Percentiles rank a stretch among this genome's conserved stretches.
These are phyloP conservation scores for Pythium aquatile DNA, from an alignment of 352 stramenopile species.

Conservation along the genomic window DNA sequence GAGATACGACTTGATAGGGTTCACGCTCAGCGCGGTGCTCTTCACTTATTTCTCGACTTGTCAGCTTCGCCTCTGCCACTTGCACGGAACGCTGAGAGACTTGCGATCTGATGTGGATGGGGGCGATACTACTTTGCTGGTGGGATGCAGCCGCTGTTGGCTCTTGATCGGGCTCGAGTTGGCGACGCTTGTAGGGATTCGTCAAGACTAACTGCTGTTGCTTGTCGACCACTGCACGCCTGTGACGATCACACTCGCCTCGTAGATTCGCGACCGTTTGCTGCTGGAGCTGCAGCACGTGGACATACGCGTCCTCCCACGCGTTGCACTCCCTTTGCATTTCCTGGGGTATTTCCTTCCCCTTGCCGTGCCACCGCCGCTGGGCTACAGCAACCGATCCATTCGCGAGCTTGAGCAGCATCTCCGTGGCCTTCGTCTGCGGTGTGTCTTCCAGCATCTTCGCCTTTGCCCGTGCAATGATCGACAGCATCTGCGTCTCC, in stretches of 20 bases:
- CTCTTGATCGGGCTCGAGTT: background rate
- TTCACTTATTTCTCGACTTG: background rate
- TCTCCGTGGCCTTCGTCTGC: slow-evolving; percentile 60
- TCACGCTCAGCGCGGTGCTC: background rate
- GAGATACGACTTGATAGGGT: background rate
- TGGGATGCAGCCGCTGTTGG: background rate
- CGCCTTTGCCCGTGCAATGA: slow-evolving; percentile 53
- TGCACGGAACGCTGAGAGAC: background rate
- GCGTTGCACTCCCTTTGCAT: slow-evolving; percentile 33
- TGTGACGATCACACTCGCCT: slow-evolving; percentile 50
- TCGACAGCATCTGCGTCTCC: slow-evolving; percentile 62
- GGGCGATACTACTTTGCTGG: background rate
- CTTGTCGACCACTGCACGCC: slow-evolving; percentile 40
- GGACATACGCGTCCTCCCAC: slow-evolving; percentile 78
- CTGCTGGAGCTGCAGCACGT: slow-evolving; percentile 74
- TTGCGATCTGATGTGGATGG: background rate
- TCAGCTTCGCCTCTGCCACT: background rate
- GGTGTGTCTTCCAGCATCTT: slow-evolving; percentile 56
- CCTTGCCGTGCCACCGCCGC: slow-evolving; percentile 12
- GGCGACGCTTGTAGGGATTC: slow-evolving; percentile 32
- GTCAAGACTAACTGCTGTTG: slow-evolving; percentile 56
- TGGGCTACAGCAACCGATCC: slow-evolving; percentile 7
- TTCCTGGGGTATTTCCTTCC: slow-evolving; percentile 26
- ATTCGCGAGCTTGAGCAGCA: slow-evolving; percentile 59
- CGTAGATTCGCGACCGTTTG: slow-evolving; percentile 65